These are phyloP conservation scores for Fusarium begoniae DNA, from an alignment of 2,329 filamentous ascomycete species.

Conservation along the genomic window DNA sequence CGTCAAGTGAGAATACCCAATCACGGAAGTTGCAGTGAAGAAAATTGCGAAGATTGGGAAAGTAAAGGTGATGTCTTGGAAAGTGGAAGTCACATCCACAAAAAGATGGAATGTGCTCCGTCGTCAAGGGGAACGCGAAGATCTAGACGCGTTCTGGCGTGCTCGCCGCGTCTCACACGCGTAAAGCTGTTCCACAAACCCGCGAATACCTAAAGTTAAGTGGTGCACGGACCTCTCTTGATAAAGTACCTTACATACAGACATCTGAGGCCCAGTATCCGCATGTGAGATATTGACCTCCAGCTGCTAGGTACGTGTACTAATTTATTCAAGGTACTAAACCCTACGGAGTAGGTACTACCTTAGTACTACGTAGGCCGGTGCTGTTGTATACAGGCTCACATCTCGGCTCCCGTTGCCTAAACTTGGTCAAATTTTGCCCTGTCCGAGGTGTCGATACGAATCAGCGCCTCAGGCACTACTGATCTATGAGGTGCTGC, in stretches of 20 bases:
- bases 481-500: neutral
- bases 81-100: conserved; percentile 9
- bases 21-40: conserved; percentile 5
- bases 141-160: conserved; percentile 5
- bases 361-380: neutral
- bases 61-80: conserved; percentile 20
- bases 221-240: neutral
- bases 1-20: neutral
- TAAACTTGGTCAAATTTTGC: neutral
- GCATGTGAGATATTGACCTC: neutral
- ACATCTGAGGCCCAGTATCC: neutral
- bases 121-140: conserved; percentile 34
- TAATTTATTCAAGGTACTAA: neutral
- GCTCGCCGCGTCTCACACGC: neutral
- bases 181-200: conserved; percentile 9
- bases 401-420: conserved; percentile 24
- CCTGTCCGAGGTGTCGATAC: neutral
- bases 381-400: neutral
- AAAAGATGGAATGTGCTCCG: conserved; percentile 21
- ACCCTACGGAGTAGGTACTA: neutral
- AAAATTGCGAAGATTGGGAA: conserved; percentile 1
- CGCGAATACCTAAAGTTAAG: neutral
- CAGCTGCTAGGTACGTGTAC: neutral
- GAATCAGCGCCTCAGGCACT: neutral
- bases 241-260: neutral